These are phyloP conservation scores for Prunella vulgaris DNA, from an alignment of 257 asterid genomes.

Conservation along the genomic window DNA sequence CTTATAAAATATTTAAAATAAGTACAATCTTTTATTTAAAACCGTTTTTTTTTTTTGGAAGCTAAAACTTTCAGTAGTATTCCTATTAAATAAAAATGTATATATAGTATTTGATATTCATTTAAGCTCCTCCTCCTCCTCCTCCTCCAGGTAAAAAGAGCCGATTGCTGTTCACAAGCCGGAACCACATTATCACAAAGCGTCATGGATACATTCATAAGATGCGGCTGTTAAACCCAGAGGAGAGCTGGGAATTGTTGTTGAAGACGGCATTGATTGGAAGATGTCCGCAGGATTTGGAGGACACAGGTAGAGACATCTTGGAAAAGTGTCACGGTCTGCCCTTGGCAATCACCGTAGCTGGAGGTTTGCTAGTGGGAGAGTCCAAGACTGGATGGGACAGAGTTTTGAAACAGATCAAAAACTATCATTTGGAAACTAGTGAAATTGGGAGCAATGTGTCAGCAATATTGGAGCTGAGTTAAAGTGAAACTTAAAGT, in stretches of 20 bases:
- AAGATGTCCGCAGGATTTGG: conserved; percentile 15
- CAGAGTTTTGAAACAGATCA: not conserved
- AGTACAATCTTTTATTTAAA: no score
- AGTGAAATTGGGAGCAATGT: not conserved
- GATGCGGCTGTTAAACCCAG: not conserved
- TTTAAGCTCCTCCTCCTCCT: no score
- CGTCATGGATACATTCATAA: not conserved
- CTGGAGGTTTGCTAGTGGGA: conserved; percentile 20
- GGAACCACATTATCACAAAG: not conserved
- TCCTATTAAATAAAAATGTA: no score
- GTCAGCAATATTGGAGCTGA: not conserved
- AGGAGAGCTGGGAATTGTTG: conserved; percentile 31
- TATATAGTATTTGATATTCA: no score
- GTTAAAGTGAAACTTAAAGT: no score
- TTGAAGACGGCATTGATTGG: conserved; percentile 14
- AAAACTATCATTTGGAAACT: not conserved
- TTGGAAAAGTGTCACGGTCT: conserved; percentile 22
- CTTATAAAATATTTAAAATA: no score
- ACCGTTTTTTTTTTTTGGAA: no score
- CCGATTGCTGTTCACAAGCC: not conserved
- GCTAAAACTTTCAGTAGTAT: no score
- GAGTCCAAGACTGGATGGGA: conserved; percentile 18
- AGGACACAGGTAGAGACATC: conserved; percentile 15
- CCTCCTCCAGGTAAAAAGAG: not conserved
- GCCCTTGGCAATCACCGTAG: conserved; percentile 22